Base-by-base conservation (phyloP, 192 early-diverging fungal species). In the Podochytrium sp. region DNA sequence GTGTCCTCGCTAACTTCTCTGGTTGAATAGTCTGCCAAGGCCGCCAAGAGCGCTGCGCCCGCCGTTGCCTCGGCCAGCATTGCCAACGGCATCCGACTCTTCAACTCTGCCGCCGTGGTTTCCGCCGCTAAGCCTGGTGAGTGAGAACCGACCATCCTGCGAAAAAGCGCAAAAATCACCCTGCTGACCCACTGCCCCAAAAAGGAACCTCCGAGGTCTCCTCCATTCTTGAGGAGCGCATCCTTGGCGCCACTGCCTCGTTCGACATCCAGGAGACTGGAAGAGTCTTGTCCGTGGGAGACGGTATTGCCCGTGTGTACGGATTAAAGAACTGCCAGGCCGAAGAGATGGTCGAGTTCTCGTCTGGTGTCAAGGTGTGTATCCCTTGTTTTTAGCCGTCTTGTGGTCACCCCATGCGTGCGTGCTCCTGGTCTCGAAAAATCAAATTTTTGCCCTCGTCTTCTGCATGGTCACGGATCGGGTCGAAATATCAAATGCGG, bases 261-360 rank as follows among this genome's bases (percentile, higher is more conserved):
- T 90, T 91, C 78, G 94, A 99, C 79, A 90, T 99, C 73, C 91
- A 96, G 81, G 96, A 99, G 86, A 99, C 96, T 53, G 98, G 96
- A 67, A 94, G 96, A 80, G 97, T 99, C 64, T 87, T 99, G 78
- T 98, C 97, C 81, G 96, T 99, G 78, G 96, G 97, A 92, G 97
- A 99, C 85, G 97, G 97, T 96, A 98, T 99, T 88, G 97, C 97
- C 72, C 96, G 97, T 91, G 95, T 99, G 66, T 96, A 96, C 73
- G 98, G 96, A 63, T 89, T 98, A 84, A 96, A 94, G 90, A 99
- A 98, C 84, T 87, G 90, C 73, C 94, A 99, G 89, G 94, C 96
- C 77, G 96, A 99, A 85, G 97, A 99, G 89, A 97, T 99, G 96
- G 97, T 99, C 83, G 98, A 99, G 79, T 99, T 99, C 90, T 97